Evolutionary conservation across 2,329 filamentous ascomycete species (phyloP).

Genomic region (Talaromyces marneffei): DNA sequence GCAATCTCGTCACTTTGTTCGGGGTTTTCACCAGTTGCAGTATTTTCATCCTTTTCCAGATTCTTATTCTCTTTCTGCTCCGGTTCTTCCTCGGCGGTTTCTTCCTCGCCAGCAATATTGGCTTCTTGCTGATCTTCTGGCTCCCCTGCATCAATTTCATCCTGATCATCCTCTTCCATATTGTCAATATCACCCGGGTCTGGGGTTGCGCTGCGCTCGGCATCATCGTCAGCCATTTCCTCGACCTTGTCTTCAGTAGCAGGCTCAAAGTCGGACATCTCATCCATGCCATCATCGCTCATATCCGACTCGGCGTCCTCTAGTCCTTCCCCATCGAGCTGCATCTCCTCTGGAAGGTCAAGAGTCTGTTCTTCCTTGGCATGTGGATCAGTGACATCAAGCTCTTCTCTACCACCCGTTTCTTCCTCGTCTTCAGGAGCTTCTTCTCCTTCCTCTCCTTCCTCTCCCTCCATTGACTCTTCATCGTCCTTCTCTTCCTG

Average conservation of each 20-base stretch:
- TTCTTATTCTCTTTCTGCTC: slow-evolving; percentile 46
- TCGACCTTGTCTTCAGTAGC: slow-evolving; percentile 32
- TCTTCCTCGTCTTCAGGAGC: slow-evolving; percentile 54
- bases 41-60: slow-evolving; percentile 44
- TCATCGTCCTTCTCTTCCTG: slow-evolving; percentile 47
- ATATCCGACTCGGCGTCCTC: slow-evolving; percentile 50
- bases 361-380: slow-evolving; percentile 75
- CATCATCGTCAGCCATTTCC: slow-evolving; percentile 24
- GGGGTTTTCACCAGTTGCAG: slow-evolving; percentile 51
- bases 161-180: slow-evolving; percentile 39
- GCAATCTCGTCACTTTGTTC: slow-evolving; percentile 39
- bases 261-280: slow-evolving; percentile 41
- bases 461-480: slow-evolving; percentile 54
- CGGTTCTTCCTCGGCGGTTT: slow-evolving; percentile 40
- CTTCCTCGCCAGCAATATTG: slow-evolving; percentile 42
- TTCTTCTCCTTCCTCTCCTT: slow-evolving; percentile 48
- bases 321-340: slow-evolving; percentile 64
- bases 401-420: slow-evolving; percentile 57
- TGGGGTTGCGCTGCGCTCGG: slow-evolving; percentile 26
- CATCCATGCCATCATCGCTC: slow-evolving; percentile 42
- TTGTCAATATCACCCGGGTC: slow-evolving; percentile 27
- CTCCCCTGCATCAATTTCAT: slow-evolving; percentile 34
- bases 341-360: slow-evolving; percentile 81
- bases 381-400: slow-evolving; percentile 65
- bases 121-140: slow-evolving; percentile 31